Evolutionary conservation across 2,329 filamentous ascomycete genomes (phyloP), one percentile per base, ranked within the genome.

Genomic region (Hypoxylon sp.): DNA sequence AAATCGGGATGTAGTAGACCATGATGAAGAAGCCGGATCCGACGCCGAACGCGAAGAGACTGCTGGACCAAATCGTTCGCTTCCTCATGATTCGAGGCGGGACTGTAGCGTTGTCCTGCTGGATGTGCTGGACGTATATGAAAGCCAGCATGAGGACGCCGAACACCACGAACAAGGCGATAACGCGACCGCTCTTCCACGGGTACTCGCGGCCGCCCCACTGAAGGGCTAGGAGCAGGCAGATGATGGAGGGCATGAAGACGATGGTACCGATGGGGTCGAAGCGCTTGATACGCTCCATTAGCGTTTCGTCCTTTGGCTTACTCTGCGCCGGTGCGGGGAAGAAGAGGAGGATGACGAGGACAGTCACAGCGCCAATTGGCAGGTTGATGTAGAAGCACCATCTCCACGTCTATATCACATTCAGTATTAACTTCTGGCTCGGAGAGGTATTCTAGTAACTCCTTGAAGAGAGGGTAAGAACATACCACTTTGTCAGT

Each of bases 151-250:
- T 51, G 9, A 81, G 73, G 1, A 81, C 68, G 44, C 57, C 72
- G 52, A 76, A 77, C 22, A 79, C 61, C 48, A 78, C 74, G 51
- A 81, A 73, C 1, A 81, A 74, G 2, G 72, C 76, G 56, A 81
- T 75, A 65, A 80, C 75, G 48, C 77, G 78, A 5, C 73, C 76
- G 60, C 72, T 74, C 31, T 69, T 75, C 81, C 81, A 83, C 0
- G 77, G 55, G 64, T 81, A 80, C 22, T 70, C 77, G 8, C 72
- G 75, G 11, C 80, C 81, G 37, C 81, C 81, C 82, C 82, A 86
- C 62, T 85, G 82, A 1, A 86, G 77, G 3, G 84, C 84, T 9
- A 86, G 76, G 1, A 85, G 70, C 11, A 85, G 79, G 63, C 82
- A 84, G 53, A 84, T 75, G 46, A 84, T 79, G 17, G 80, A 67